Evolutionary conservation across 768 basidiomycete genomes (phyloP).

Genomic region (Udeniomyces megalosporus): DNA sequence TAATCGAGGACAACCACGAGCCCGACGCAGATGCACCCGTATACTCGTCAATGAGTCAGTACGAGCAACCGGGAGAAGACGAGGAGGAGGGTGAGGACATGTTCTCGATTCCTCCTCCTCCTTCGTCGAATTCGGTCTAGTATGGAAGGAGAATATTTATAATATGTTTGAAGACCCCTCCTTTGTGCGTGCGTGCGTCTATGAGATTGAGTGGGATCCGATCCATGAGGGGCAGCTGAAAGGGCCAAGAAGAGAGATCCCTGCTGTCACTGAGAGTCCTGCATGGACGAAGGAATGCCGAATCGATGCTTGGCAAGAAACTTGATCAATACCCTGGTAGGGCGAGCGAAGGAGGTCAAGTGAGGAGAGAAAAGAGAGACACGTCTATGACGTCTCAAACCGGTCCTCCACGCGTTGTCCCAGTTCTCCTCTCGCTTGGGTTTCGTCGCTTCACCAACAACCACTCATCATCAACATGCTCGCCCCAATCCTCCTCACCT

Average conservation of each 20-base stretch:
- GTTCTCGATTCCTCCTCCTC: background rate
- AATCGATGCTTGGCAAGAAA: too few species aligned
- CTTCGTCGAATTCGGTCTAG: background rate
- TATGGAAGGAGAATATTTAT: background rate
- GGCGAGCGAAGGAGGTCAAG: too few species aligned
- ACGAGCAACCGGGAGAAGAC: background rate
- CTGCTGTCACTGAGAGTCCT: too few species aligned
- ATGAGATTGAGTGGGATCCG: too few species aligned
- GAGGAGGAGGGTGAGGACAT: background rate
- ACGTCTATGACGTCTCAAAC: too few species aligned
- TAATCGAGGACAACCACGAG: conserved; percentile 49
- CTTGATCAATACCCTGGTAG: too few species aligned
- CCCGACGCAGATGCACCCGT: conserved; percentile 31
- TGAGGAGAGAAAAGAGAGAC: too few species aligned
- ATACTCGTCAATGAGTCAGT: conserved; percentile 3
- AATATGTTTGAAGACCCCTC: background rate
- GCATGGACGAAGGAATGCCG: too few species aligned
- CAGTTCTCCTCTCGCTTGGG: background rate
- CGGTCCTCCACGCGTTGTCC: too few species aligned
- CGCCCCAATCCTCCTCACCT: background rate
- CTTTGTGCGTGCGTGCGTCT: too few species aligned
- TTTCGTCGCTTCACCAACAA: background rate
- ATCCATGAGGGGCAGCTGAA: too few species aligned
- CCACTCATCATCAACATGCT: conserved; percentile 1
- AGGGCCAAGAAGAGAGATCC: too few species aligned